Base-by-base conservation (phyloP, 352 stramenopile species). In the Phytophthora rubi region DNA sequence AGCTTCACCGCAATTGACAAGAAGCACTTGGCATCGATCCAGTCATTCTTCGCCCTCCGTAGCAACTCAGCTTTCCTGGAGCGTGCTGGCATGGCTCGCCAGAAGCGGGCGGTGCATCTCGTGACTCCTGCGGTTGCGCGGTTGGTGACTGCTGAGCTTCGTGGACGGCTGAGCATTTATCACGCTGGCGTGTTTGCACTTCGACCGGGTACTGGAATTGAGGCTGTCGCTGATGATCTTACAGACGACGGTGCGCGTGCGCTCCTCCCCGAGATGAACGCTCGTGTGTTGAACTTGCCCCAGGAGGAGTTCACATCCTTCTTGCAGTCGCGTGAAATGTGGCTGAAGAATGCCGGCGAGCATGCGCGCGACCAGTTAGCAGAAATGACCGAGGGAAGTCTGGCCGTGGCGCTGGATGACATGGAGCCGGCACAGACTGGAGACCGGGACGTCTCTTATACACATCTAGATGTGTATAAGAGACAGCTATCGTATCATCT, bases 391-490 rank as follows among this genome's bases (percentile, higher is more conserved):
- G 85, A 94, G 23, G 87, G 87, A 12, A 91, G 79, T 53, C 57
- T 94, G 39, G 77, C 82, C 12, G 76, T 94, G 16, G 78, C 80
- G n/a, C 68, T 94, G 47, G 85, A 94, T 70, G 87, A 94, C 62
- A 92, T 91, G 81, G 85, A 94, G 66, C 87, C 87, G 3, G 74
- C 89, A 3, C 87, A 94, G 60, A 94, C 87, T 4, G 80, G 76
- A 7, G 87, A 94, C 61, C 77, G 77, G 53, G 87, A 94, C n/a
- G n/a, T n/a, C n/a, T n/a, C n/a, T n/a, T n/a, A n/a, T n/a, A n/a
- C n/a, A n/a, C n/a, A n/a, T n/a, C n/a, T n/a, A n/a, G n/a, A n/a
- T n/a, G n/a, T n/a, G n/a, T n/a, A n/a, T n/a, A n/a, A n/a, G n/a
- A n/a, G n/a, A n/a, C n/a, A n/a, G n/a, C n/a, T n/a, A n/a, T 94